Evolutionary conservation across 768 basidiomycete species (phyloP), one percentile per base, ranked within the genome.

Genomic region (Mycena chlorophos): DNA sequence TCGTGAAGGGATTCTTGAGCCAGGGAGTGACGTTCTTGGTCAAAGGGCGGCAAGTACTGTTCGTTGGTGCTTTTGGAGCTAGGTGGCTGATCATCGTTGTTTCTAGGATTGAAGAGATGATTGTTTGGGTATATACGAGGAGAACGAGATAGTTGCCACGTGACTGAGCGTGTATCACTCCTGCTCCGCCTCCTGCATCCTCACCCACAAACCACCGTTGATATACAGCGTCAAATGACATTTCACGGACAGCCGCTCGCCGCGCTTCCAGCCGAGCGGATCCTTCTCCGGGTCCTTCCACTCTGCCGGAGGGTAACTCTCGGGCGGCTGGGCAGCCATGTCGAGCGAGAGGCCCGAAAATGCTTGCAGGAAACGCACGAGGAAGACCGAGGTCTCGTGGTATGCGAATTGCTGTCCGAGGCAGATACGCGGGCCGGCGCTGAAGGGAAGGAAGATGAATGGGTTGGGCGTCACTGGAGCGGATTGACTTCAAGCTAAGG

Each of bases 321-420:
- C 67, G 10, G 72, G 63, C 6, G 77, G 73, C 43, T 80, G 81
- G 0, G 75, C 75, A 17, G 79, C 75, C 4, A 65, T 68, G 0
- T 75, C 79, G 16, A 83, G 72, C 2, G 66, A 61, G 37, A 87
- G 67, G 2, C 65, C 64, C 1, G 75, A 75, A 65, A 84, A 84
- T 13, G 64, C 63, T 64, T 88, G 86, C 4, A 87, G 65, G 3
- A 88, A 68, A 3, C 82, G 77, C 43, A 83, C 74, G 34, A 88
- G 75, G 68, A 86, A 77, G 66, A 83, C 86, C 0, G 84, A 86
- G 1, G 76, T 70, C 63, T 86, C 84, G 54, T 86, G 76, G 66
- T 87, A 87, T 3, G 86, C 85, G 59, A 86, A 86, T 78, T 85
- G 54, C 22, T 80, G 78, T 3, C 78, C 79, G 4, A 80, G 67